phyloP scores from a whole-genome alignment of 2,329 filamentous ascomycete genomes.

The Pestalotiopsis sp. region DNA sequence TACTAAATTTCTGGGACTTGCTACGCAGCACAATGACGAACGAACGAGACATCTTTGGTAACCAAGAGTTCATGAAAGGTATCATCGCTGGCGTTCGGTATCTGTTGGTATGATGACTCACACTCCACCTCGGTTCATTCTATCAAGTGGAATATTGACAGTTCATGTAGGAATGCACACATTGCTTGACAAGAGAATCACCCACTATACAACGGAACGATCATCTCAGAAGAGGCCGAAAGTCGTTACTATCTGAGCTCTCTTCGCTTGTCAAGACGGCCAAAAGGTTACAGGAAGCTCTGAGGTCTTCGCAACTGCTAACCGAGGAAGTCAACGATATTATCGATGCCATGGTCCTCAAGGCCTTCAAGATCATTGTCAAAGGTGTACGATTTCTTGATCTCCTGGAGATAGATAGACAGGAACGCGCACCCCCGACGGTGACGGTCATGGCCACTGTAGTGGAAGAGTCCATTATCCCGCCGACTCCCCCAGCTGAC shows the following conservation, averaged over 20 bases:
- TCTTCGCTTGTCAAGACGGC: conserved; percentile 87
- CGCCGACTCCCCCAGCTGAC: conserved; percentile 67
- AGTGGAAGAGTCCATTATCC: conserved; percentile 59
- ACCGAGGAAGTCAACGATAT: conserved; percentile 70
- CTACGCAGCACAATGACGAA: conserved; percentile 77
- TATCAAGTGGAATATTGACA: conserved; percentile 15
- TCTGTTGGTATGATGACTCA: conserved; percentile 69
- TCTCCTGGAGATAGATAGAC: conserved; percentile 70
- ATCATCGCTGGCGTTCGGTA: conserved; percentile 92
- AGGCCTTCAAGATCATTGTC: conserved; percentile 92
- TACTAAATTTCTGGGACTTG: conserved; percentile 92
- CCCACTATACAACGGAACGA: conserved; percentile 75
- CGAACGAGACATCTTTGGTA: conserved; percentile 78
- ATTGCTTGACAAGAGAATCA: conserved; percentile 85
- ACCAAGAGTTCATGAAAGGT: conserved; percentile 92
- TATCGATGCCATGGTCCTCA: conserved; percentile 90
- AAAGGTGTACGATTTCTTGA: conserved; percentile 90
- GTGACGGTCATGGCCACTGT: conserved; percentile 65
- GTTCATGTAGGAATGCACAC: conserved; percentile 74
- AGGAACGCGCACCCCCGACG: conserved; percentile 48
- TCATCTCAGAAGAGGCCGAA: conserved; percentile 76
- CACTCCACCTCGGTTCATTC: not conserved
- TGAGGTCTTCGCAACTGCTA: conserved; percentile 50
- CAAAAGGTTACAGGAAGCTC: conserved; percentile 79
- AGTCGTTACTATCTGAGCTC: conserved; percentile 85